Percentiles rank a stretch among this genome's conserved stretches.
These are phyloP conservation scores for Fistulifera solaris DNA, from an alignment of 108 stramenopile genomes.

Conservation along the genomic window DNA sequence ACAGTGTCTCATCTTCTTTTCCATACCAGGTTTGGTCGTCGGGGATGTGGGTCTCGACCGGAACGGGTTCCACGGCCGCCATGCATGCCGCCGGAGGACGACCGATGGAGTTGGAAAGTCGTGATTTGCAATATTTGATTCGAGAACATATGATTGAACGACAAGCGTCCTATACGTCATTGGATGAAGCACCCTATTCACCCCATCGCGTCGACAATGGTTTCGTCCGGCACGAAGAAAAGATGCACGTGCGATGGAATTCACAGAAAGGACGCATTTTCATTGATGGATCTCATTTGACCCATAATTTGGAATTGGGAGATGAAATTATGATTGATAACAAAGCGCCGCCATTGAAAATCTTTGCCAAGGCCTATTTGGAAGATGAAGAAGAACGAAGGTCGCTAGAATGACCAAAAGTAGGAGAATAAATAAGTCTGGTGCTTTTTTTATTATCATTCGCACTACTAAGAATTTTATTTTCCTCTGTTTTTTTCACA, in stretches of 20 bases:
- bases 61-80: slow-evolving; percentile 86
- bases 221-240: slow-evolving; percentile 51
- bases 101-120: slow-evolving; percentile 52
- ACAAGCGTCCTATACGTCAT: slow-evolving; percentile 2
- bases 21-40: slow-evolving; percentile 56
- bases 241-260: slow-evolving; percentile 90
- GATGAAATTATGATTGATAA: slow-evolving; percentile 87
- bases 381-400: too few species aligned
- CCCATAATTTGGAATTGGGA: slow-evolving; percentile 86
- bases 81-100: slow-evolving; percentile 89
- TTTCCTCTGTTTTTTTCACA: slow-evolving; percentile 2
- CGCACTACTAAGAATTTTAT: too few species aligned
- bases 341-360: slow-evolving; percentile 73
- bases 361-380: slow-evolving; percentile 26
- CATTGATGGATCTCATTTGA: slow-evolving; percentile 86
- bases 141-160: slow-evolving; percentile 84
- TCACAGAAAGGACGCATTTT: slow-evolving; percentile 84
- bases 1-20: too few species aligned
- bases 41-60: slow-evolving; percentile 78
- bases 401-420: too few species aligned
- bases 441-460: too few species aligned
- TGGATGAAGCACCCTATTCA: neutral
- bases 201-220: slow-evolving; percentile 46
- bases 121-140: slow-evolving; percentile 88
- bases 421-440: too few species aligned